Percentiles rank a stretch among this genome's conserved stretches.
These are phyloP conservation scores for Fonsecaea erecta DNA, from an alignment of 2,329 filamentous ascomycete species.

Conservation along the genomic window DNA sequence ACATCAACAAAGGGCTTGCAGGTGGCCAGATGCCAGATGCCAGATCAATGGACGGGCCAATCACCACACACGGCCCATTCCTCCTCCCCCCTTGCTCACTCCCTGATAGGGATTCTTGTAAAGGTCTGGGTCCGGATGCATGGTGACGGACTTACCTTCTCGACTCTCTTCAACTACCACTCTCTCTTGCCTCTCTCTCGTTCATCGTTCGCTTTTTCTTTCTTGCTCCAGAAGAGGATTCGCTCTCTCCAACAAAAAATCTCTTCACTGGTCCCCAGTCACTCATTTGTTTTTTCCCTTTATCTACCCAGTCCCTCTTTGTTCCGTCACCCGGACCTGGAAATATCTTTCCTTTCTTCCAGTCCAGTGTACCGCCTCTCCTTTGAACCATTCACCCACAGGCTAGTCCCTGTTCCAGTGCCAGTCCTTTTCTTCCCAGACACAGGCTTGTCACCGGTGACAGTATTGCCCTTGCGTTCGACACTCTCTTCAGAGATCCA, in stretches of 20 bases:
- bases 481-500: conserved; percentile 24
- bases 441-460: conserved; percentile 33
- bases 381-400: conserved; percentile 29
- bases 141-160: conserved; percentile 2
- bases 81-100: background rate
- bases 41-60: conserved; percentile 12
- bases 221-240: conserved; percentile 15
- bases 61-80: too few relatives aligned
- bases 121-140: background rate
- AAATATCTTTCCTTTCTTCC: conserved; percentile 26
- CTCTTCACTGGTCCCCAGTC: conserved; percentile 10
- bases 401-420: conserved; percentile 8
- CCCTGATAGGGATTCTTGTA: background rate
- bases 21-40: conserved; percentile 7
- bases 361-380: conserved; percentile 12
- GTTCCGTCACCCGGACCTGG: conserved; percentile 19
- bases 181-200: conserved; percentile 1
- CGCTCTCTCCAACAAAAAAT: conserved; percentile 13
- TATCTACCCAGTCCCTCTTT: conserved; percentile 29
- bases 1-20: background rate
- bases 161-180: background rate
- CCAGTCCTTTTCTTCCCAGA: conserved; percentile 19
- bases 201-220: conserved; percentile 5
- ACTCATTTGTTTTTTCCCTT: conserved; percentile 19
- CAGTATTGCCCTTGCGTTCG: conserved; percentile 12